Evolutionary conservation across 179 eudicot species (phyloP), one percentile per base, ranked within the genome.

Genomic region (Silene vulgaris): DNA sequence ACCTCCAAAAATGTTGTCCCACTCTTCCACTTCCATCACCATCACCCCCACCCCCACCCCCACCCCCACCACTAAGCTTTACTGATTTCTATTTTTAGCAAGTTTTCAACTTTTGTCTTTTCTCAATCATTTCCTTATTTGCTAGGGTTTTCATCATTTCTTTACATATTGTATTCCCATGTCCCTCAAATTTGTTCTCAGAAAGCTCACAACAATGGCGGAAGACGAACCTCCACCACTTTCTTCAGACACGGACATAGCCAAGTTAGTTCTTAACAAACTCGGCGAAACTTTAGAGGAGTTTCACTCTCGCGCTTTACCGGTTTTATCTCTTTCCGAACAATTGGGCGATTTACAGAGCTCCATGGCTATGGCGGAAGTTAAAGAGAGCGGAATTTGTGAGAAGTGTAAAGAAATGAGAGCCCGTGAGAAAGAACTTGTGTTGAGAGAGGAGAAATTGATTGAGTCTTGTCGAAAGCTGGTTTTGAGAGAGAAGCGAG

Each of bases 341-440:
- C 50, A 67, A 32, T 17, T 9, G 52, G 48, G 63, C 59, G 0
- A 0, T 16, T 52, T 52, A 52, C 59, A 52, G 59, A 52, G 59
- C 59, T 52, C 59, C 17, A 0, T 16, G 59, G 59, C 59, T 52
- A 52, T 52, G 69, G 20, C 40, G 57, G 35, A 48, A 8, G 59
- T 20, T 5, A 14, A 20, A 1, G 28, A 20, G 56, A 30, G 14
- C 12, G 37, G 43, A 65, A 20, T 3, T 30, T 28, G 43, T 30
- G 69, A 28, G 8, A 32, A 12, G 43, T 28, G 69, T 28, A 14
- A 20, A 13, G 69, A 40, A 14, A 3, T 69, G 13, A 48, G 59
- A 17, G 35, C 14, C 35, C 37, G 63, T 21, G 45, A 50, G 37
- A 79, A 19, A 4, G 68, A 29, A 20, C 30, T 84, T 67, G 77